Conservation (phyloP, 2,329 filamentous ascomycete genomes). For the Alternaria sp. region DNA sequence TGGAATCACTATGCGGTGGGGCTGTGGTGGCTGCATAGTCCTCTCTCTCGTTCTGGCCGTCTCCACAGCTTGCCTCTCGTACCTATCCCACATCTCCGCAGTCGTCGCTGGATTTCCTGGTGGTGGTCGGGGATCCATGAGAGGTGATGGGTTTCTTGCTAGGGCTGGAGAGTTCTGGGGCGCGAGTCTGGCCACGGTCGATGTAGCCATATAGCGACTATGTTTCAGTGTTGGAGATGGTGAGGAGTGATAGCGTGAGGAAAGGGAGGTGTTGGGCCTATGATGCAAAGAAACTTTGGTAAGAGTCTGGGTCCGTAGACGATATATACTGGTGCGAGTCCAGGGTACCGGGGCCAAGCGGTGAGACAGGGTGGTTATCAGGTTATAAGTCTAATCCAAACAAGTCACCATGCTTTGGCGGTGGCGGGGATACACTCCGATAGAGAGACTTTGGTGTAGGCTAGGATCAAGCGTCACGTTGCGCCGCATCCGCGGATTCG, state of each 20-base stretch:
- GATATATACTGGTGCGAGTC: conserved; percentile 44
- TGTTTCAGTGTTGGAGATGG: conserved; percentile 10
- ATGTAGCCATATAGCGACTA: conserved; percentile 13
- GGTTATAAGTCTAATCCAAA: conserved; percentile 21
- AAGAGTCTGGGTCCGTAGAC: conserved; percentile 34
- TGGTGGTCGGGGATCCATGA: conserved; percentile 36
- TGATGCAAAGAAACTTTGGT: conserved; percentile 32
- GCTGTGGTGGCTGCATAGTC: conserved; percentile 16
- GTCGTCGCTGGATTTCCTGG: conserved; percentile 36
- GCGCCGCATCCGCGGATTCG: conserved; percentile 37
- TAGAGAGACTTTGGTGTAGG: conserved; percentile 25
- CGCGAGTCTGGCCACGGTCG: conserved; percentile 25
- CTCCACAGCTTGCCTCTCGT: conserved; percentile 40
- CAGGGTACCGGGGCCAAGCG: conserved; percentile 33
- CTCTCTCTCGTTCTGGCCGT: conserved; percentile 38
- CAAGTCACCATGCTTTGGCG: conserved; percentile 20
- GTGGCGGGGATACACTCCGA: conserved; percentile 24
- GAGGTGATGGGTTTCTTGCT: conserved; percentile 32
- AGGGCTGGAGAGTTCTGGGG: conserved; percentile 30
- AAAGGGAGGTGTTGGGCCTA: conserved; percentile 18
- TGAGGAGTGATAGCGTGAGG: conserved; percentile 20
- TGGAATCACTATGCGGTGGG: conserved; percentile 27
- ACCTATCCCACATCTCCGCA: conserved; percentile 44
- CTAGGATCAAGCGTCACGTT: conserved; percentile 39
- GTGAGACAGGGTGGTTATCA: conserved; percentile 46